These are phyloP conservation scores for Solanum pinnatisectum DNA, from an alignment of 257 asterid genomes.

Conservation along the genomic window DNA sequence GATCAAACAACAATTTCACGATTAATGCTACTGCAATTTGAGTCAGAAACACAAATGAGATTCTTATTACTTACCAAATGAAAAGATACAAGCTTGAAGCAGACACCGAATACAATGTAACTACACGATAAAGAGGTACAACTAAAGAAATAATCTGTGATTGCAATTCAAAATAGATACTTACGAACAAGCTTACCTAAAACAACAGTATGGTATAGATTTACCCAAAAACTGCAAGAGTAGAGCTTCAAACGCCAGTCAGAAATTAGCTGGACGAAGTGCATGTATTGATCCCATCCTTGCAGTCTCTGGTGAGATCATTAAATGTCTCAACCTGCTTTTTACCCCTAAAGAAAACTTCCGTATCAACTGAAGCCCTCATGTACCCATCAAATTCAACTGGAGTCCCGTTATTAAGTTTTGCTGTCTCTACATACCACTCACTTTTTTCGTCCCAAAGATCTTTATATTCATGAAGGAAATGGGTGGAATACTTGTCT, in stretches of 20 bases:
- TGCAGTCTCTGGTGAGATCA: slow-evolving; percentile 74
- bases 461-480: slow-evolving; percentile 63
- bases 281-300: slow-evolving; percentile 67
- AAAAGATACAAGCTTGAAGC: background rate
- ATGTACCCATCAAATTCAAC: slow-evolving; percentile 86
- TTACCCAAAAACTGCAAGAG: background rate
- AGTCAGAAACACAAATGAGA: background rate
- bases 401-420: slow-evolving; percentile 49
- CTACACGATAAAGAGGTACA: background rate
- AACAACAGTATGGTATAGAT: background rate
- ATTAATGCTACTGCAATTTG: background rate
- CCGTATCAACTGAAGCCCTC: slow-evolving; percentile 70
- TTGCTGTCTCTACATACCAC: slow-evolving; percentile 64
- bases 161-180: background rate
- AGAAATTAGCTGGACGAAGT: slow-evolving; percentile 29
- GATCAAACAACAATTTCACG: background rate
- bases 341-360: slow-evolving; percentile 62
- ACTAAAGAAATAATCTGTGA: background rate
- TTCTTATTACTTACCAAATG: background rate
- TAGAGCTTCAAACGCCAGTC: background rate
- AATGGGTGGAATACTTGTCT: slow-evolving; percentile 58
- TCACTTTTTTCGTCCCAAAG: slow-evolving; percentile 65
- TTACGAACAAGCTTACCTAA: background rate
- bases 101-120: background rate
- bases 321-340: slow-evolving; percentile 77